Base-by-base conservation (phyloP, 495 filamentous ascomycete species). In the Cercophora scortea region DNA sequence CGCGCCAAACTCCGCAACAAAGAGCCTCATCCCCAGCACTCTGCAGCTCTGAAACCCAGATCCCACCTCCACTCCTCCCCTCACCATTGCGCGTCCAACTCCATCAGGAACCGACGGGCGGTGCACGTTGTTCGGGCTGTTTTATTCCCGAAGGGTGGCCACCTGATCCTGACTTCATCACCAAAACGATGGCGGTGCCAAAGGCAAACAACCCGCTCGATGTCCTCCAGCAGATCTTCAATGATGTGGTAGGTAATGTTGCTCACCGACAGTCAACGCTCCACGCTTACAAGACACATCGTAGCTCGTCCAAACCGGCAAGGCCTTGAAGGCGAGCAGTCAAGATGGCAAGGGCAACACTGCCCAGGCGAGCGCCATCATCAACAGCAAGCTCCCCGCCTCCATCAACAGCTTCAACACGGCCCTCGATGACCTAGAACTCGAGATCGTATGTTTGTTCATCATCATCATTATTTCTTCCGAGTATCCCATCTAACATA, bases 281-380 rank as follows among this genome's bases (percentile, higher is more conserved):
- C 32, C 45, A 32, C 8, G 32, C 46, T 50, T 34, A 55, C 54
- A 9, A 33, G 44, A 25, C 19, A 16, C 25, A 25, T 25, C 25
- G 45, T 47, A 81, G 78, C 61, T 80, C 16, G 65, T 81, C 36
- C 70, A 77, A 60, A 71, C 71, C 8, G 78, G 73, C 18, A 80
- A 74, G 57, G 69, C 72, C 32, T 63, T 79, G 15, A 72, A 59
- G 50, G 54, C 64, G 5, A 67, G 64, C 32, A 57, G 57, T 19
- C 71, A 62, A 38, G 72, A 75, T 53, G 70, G 71, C 18, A 63
- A 67, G 44, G 62, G 59, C 52, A 64, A 55, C 32, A 19, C 55
- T 9, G 53, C 47, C 15, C 62, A 63, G 32, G 57, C 60, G 7
- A 61, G 60, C 50, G 60, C 54, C 34, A 51, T 65, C 3, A 53